These are phyloP conservation scores for Secale cereale DNA, from an alignment of 176 grass and related monocot genomes.

Conservation along the genomic window DNA sequence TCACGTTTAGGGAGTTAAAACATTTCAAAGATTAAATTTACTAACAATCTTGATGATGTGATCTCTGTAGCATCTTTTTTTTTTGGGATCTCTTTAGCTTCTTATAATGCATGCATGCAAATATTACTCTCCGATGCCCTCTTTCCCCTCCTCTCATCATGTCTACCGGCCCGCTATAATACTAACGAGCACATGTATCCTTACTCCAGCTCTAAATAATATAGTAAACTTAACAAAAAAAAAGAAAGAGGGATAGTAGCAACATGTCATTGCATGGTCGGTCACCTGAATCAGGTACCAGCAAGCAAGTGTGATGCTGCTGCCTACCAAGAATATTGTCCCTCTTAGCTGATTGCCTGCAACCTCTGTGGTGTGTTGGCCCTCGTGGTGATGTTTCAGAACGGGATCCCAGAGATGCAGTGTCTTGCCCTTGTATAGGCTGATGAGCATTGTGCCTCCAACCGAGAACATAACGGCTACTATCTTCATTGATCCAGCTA, in stretches of 20 bases:
- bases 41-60: neutral
- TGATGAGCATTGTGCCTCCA: constrained; percentile 53
- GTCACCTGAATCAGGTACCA: constrained; percentile 53
- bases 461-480: constrained; percentile 28
- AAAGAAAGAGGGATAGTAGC: neutral
- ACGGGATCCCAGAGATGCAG: constrained; percentile 45
- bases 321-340: constrained; percentile 29
- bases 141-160: neutral
- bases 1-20: neutral
- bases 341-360: constrained; percentile 27
- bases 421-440: constrained; percentile 54
- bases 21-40: neutral
- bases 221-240: neutral
- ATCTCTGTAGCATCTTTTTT: neutral
- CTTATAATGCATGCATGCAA: neutral
- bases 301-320: constrained; percentile 45
- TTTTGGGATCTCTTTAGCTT: neutral
- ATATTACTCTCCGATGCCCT: neutral
- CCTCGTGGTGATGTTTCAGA: neutral
- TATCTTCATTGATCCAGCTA: constrained; percentile 29
- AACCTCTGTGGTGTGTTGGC: neutral
- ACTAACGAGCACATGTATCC: neutral
- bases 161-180: neutral
- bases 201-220: neutral
- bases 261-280: neutral